These are phyloP conservation scores for Mediolabrus comicus DNA, from an alignment of 108 stramenopile species.

Conservation along the genomic window DNA sequence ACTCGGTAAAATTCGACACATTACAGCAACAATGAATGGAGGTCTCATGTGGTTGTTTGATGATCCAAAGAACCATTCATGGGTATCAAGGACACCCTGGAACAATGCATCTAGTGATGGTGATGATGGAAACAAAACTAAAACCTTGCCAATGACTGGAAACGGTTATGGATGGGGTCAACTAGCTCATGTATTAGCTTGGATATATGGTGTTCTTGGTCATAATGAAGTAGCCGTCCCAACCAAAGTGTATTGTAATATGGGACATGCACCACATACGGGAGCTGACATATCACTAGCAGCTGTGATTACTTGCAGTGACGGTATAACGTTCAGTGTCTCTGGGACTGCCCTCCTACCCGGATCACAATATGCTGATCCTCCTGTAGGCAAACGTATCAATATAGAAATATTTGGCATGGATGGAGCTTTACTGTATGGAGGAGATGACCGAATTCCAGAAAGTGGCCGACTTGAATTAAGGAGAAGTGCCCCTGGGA, in stretches of 20 bases:
- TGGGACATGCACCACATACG: slow-evolving; percentile 58
- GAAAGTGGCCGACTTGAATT: slow-evolving; percentile 54
- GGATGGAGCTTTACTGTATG: slow-evolving; percentile 36
- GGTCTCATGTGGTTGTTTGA: slow-evolving; percentile 50
- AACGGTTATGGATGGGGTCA: slow-evolving; percentile 85
- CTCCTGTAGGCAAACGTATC: slow-evolving; percentile 62
- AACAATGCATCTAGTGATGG: not conserved
- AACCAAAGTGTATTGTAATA: slow-evolving; percentile 50
- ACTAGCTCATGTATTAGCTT: slow-evolving; percentile 63
- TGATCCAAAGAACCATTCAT: slow-evolving; percentile 31
- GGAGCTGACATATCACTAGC: slow-evolving; percentile 69
- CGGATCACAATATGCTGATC: slow-evolving; percentile 64
- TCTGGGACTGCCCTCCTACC: slow-evolving; percentile 66
- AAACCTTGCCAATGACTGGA: slow-evolving; percentile 51
- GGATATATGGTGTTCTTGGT: slow-evolving; percentile 54
- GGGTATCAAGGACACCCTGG: slow-evolving; percentile 55
- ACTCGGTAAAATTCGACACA: slow-evolving; percentile 40
- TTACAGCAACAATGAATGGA: slow-evolving; percentile 42
- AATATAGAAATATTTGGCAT: slow-evolving; percentile 66
- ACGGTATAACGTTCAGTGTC: slow-evolving; percentile 49
- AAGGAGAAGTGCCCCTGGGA: slow-evolving; percentile 22
- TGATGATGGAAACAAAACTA: not conserved
- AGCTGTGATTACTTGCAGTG: slow-evolving; percentile 62
- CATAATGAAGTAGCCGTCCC: slow-evolving; percentile 36
- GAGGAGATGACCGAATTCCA: slow-evolving; percentile 52